Conservation (phyloP, 306 rosid genomes). For the Boehmeria nivea region DNA sequence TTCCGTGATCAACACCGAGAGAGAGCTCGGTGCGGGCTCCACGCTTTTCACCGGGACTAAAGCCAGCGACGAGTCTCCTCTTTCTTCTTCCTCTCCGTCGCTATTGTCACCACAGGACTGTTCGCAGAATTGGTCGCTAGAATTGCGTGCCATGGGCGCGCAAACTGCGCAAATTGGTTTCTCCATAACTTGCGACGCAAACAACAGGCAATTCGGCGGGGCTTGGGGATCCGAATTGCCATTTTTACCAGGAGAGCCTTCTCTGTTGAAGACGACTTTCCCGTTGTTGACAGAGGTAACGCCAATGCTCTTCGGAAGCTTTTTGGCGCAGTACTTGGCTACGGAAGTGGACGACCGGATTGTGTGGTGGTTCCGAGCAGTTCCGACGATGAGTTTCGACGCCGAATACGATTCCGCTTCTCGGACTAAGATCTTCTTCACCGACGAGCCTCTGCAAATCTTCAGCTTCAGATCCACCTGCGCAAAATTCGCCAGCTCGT, state of each 20-base stretch:
- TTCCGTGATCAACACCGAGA: slow-evolving; percentile 34
- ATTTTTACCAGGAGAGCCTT: slow-evolving; percentile 26
- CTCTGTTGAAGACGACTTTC: slow-evolving; percentile 63
- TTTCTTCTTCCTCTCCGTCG: slow-evolving; percentile 4
- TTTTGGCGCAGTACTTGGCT: slow-evolving; percentile 90
- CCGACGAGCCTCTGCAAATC: slow-evolving; percentile 74
- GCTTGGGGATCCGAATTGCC: not conserved
- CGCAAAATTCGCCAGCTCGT: slow-evolving; percentile 15
- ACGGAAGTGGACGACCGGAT: slow-evolving; percentile 63
- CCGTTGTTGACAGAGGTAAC: slow-evolving; percentile 80
- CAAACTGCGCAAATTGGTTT: slow-evolving; percentile 54
- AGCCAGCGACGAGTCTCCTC: slow-evolving; percentile 50
- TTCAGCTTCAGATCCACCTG: slow-evolving; percentile 94
- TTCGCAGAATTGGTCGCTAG: too few species aligned
- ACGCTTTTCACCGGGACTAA: slow-evolving; percentile 55
- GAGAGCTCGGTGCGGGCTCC: slow-evolving; percentile 27
- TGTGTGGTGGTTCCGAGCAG: slow-evolving; percentile 50
- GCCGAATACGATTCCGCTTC: slow-evolving; percentile 77
- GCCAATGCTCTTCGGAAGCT: slow-evolving; percentile 51
- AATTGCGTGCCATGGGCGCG: slow-evolving; percentile 13
- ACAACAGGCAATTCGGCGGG: slow-evolving; percentile 19
- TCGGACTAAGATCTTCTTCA: slow-evolving; percentile 60
- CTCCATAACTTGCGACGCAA: slow-evolving; percentile 21
- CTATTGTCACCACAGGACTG: slow-evolving; percentile 21
- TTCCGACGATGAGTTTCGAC: slow-evolving; percentile 64